phyloP scores from a whole-genome alignment of 106 monocot genomes.

The Narthecium ossifragum region DNA sequence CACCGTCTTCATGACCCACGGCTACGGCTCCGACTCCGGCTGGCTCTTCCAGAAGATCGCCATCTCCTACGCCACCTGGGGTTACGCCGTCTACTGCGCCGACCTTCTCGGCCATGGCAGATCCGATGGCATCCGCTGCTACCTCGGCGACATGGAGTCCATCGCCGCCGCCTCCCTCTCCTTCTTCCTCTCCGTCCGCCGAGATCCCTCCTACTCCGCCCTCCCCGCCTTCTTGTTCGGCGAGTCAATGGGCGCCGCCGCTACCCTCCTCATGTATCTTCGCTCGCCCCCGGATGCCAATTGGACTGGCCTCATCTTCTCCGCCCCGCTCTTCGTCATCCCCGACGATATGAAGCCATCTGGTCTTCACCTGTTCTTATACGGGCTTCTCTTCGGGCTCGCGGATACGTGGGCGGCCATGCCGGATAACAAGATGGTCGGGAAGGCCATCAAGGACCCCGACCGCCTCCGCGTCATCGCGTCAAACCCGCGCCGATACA shows the following conservation, averaged over 20 bases:
- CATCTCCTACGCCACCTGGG: slow-evolving; percentile 76
- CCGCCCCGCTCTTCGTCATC: slow-evolving; percentile 81
- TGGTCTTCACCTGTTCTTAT: slow-evolving; percentile 50
- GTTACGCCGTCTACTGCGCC: slow-evolving; percentile 92
- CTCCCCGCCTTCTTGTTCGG: slow-evolving; percentile 93
- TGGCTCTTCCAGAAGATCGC: slow-evolving; percentile 99
- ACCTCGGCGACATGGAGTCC: slow-evolving; percentile 64
- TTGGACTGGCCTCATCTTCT: slow-evolving; percentile 90
- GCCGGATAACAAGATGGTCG: slow-evolving; percentile 93
- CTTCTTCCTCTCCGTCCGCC: slow-evolving; percentile 75
- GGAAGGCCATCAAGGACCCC: slow-evolving; percentile 72
- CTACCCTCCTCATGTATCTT: slow-evolving; percentile 69
- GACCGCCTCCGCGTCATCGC: slow-evolving; percentile 67
- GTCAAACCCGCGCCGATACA: slow-evolving; percentile 75
- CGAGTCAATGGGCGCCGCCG: slow-evolving; percentile 84
- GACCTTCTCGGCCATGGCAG: slow-evolving; percentile 96
- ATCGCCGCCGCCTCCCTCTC: slow-evolving; percentile 71
- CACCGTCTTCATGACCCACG: slow-evolving; percentile 93
- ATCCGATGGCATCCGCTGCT: slow-evolving; percentile 73
- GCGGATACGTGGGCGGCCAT: slow-evolving; percentile 92
- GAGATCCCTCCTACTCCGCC: neutral
- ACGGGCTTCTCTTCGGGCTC: slow-evolving; percentile 70
- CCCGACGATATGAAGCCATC: slow-evolving; percentile 97
- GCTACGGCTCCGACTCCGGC: slow-evolving; percentile 86
- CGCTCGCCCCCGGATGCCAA: slow-evolving; percentile 33